Percentiles rank a stretch among this genome's conserved stretches.
Conservation (phyloP, 495 filamentous ascomycete species). For the Bacidia gigantensis region DNA sequence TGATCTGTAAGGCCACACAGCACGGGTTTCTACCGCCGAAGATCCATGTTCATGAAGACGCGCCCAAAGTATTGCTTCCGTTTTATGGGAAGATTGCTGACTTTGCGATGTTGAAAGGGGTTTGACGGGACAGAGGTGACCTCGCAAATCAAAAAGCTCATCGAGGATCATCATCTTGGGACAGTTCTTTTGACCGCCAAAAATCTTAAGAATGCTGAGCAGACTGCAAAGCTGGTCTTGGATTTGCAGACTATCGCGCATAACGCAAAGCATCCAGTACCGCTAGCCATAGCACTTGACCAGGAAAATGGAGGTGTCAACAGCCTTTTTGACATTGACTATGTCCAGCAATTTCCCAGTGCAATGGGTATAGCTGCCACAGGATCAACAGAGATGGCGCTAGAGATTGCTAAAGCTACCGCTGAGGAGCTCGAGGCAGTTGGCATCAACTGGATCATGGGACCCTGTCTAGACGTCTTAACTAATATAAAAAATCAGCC, state of each 20-base stretch:
- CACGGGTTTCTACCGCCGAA: no score
- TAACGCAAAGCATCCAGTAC: constrained; percentile 72
- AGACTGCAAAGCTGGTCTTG: constrained; percentile 65
- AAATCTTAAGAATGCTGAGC: constrained; percentile 76
- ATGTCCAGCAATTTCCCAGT: constrained; percentile 80
- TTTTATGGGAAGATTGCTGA: no score
- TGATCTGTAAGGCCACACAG: no score
- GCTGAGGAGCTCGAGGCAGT: constrained; percentile 75
- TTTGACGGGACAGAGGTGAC: constrained; percentile 84
- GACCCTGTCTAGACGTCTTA: constrained; percentile 78
- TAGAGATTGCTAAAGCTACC: constrained; percentile 72
- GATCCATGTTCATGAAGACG: no score
- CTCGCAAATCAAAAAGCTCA: constrained; percentile 69
- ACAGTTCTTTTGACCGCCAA: constrained; percentile 79
- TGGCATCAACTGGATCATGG: constrained; percentile 82
- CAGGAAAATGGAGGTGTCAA: constrained; percentile 95
- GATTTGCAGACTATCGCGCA: constrained; percentile 80
- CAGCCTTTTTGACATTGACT: constrained; percentile 81
- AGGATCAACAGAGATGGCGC: constrained; percentile 61
- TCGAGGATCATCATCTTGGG: constrained; percentile 72
- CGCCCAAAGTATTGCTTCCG: no score
- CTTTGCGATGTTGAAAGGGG: no score
- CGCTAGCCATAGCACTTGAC: constrained; percentile 71
- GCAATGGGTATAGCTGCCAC: constrained; percentile 85
- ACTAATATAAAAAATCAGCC: constrained; percentile 81